Evolutionary conservation across 306 rosid genomes (phyloP).

Genomic region (Vigna angularis): DNA sequence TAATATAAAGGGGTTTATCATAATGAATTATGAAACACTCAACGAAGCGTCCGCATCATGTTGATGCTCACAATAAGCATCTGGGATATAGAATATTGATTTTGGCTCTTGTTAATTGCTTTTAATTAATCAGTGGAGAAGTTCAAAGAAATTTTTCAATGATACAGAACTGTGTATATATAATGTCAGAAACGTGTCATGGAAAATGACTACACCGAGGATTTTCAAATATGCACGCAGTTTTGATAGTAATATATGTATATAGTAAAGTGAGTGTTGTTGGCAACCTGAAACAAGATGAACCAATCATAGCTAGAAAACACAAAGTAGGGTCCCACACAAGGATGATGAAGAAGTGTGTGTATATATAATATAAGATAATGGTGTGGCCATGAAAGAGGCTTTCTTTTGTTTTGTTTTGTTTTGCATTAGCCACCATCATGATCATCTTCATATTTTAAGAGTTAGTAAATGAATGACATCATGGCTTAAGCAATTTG

Average conservation of each 20-base stretch:
- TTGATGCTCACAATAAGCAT: constrained; percentile 35
- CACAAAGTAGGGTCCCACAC: constrained; percentile 35
- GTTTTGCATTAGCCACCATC: constrained; percentile 42
- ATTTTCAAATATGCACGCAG: constrained; percentile 13
- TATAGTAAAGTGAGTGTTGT: constrained; percentile 40
- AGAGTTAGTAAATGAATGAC: constrained; percentile 52
- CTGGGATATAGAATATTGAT: neutral
- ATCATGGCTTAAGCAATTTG: constrained; percentile 66
- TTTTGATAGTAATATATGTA: constrained; percentile 23
- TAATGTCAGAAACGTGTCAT: neutral
- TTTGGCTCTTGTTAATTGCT: neutral
- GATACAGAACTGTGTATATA: constrained; percentile 3
- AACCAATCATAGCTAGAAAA: constrained; percentile 34
- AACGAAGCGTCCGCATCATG: neutral
- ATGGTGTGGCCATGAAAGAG: constrained; percentile 44
- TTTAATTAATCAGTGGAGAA: constrained; percentile 30
- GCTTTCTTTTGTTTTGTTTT: constrained; percentile 17
- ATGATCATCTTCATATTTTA: constrained; percentile 17
- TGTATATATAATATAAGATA: neutral
- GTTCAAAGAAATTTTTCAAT: constrained; percentile 4
- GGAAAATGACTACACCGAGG: constrained; percentile 36
- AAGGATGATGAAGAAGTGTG: neutral
- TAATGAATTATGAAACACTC: constrained; percentile 13
- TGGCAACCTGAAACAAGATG: constrained; percentile 51
- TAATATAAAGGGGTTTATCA: constrained; percentile 2